phyloP scores from a whole-genome alignment of 2,329 filamentous ascomycete genomes.

The Aureobasidium sp. region DNA sequence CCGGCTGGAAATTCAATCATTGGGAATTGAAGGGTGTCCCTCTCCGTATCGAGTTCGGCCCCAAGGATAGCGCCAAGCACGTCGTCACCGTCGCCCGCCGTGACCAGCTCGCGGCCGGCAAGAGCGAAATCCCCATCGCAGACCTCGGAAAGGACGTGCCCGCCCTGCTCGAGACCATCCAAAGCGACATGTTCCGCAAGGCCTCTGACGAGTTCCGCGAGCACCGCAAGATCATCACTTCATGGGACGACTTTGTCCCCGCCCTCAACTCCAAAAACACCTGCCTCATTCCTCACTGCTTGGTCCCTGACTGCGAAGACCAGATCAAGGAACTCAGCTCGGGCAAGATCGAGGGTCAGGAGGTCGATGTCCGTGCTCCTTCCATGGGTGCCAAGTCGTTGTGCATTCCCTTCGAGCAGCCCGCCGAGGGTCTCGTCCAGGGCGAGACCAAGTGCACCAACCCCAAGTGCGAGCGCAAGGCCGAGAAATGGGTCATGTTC shows the following conservation, averaged over 20 bases:
- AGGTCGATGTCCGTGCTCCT: slow-evolving; percentile 62
- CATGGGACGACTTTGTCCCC: slow-evolving; percentile 89
- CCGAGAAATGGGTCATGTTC: slow-evolving; percentile 89
- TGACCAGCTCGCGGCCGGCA: slow-evolving; percentile 62
- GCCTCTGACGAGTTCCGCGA: slow-evolving; percentile 71
- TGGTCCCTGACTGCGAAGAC: slow-evolving; percentile 79
- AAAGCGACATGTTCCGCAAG: slow-evolving; percentile 69
- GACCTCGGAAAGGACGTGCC: slow-evolving; percentile 69
- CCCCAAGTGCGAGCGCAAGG: slow-evolving; percentile 70
- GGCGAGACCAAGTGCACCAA: slow-evolving; percentile 88
- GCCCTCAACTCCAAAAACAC: slow-evolving; percentile 89
- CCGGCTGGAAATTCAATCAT: slow-evolving; percentile 98
- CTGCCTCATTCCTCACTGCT: slow-evolving; percentile 83
- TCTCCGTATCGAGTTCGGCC: slow-evolving; percentile 88
- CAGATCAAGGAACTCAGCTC: slow-evolving; percentile 90
- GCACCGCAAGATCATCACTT: slow-evolving; percentile 71
- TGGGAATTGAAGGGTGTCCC: slow-evolving; percentile 97
- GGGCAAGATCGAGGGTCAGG: slow-evolving; percentile 60
- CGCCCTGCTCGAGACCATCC: slow-evolving; percentile 80
- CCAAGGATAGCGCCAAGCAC: slow-evolving; percentile 81
- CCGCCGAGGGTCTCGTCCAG: slow-evolving; percentile 61
- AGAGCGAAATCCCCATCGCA: slow-evolving; percentile 69
- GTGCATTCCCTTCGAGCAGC: slow-evolving; percentile 81
- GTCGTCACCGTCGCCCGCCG: slow-evolving; percentile 81
- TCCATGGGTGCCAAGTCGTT: slow-evolving; percentile 71